Base-by-base conservation (phyloP, 495 filamentous ascomycete genomes). In the Tuber borchii region DNA sequence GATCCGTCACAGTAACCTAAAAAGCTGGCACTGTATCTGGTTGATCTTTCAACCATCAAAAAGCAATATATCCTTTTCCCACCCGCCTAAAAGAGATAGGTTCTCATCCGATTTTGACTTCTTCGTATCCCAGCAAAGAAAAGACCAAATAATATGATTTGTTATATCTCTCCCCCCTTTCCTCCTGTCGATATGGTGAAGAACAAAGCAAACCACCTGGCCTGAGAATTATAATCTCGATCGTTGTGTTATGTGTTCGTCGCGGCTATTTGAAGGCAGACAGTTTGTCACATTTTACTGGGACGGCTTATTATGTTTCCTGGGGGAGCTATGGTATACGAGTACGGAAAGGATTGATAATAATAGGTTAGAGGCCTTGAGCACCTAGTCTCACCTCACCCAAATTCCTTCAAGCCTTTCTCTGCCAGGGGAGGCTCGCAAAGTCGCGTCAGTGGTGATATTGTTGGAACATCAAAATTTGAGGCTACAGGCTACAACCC, bases 1-100 rank as follows among this genome's bases (percentile, higher is more conserved):
- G 78, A 79, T 79, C 76, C 78, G 61, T 70, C 75, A 69, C 34
- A 79, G 70, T 75, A 73, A 75, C 78, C 37, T 56, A 79, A 79
- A 70, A 72, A 75, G 78, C 72, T 79, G 79, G 78, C 78, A 72
- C 40, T 70, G 70, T 79, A 48, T 73, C 73, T 79, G 44, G 74
- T 76, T 68, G 70, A 79, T 56, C 51, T n/a, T 78, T 78, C 72
- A 74, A 65, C 70, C 69, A 69, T 76, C 72, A 78, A 79, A 65
- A 78, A 77, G 72, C 74, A 78, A 78, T 78, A 68, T 74, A 77
- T 51, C 48, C 69, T 65, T 77, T 71, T 75, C 42, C 56, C 56
- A 65, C 56, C 76, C 77, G 71, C 45, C 56, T 71, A 74, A 31
- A 31, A 65, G 31, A 31, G 14, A 17, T 26, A 31, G 26, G 26